Evolutionary conservation across 306 rosid genomes (phyloP), one percentile per base, ranked within the genome.

Genomic region (Oemleria cerasiformis): DNA sequence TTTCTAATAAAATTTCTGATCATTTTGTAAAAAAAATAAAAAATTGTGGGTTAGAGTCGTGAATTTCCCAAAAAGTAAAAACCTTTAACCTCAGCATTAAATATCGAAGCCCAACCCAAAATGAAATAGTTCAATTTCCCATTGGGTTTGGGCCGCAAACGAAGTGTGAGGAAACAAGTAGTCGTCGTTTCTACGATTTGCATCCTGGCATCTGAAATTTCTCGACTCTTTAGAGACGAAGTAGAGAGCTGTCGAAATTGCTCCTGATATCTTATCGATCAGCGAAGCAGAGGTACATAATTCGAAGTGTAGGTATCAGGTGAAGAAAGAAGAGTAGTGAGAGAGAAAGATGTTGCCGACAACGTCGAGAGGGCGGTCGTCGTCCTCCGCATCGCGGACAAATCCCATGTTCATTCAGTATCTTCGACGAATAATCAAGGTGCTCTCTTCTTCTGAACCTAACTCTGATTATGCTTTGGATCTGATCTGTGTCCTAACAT

Each of bases 351-450:
- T 95, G 97, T 78, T 95, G 86, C 99, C 99, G 40, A 95, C 96
- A 48, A 79, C 82, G 48, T 85, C 96, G 55, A 95, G 80, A 86
- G 96, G 89, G 75, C 96, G 96, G 66, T 70, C 96, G 42, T 88
- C 92, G 69, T 83, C 97, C 81, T 92, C 96, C 39, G 57, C 98
- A 34, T 86, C 96, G 63, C 88, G 96, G 75, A 84, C 96, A 77
- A 89, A 95, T 66, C 89, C 96, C 65, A 86, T 85, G 86, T 68
- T 83, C 82, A 81, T 86, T 78, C 99, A 88, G 67, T 95, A 95
- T 77, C 90, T 95, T 73, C 92, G 99, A 14, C 80, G 97, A 70
- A 91, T 95, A 58, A 82, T 95, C 88, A 95, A 95, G 99, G 99
- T 95, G 67, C 82, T 47, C 43, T 70, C 50, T 68, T 70, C 62